phyloP scores from a whole-genome alignment of 257 asterid genomes.

The Paraleonurus japonicus region DNA sequence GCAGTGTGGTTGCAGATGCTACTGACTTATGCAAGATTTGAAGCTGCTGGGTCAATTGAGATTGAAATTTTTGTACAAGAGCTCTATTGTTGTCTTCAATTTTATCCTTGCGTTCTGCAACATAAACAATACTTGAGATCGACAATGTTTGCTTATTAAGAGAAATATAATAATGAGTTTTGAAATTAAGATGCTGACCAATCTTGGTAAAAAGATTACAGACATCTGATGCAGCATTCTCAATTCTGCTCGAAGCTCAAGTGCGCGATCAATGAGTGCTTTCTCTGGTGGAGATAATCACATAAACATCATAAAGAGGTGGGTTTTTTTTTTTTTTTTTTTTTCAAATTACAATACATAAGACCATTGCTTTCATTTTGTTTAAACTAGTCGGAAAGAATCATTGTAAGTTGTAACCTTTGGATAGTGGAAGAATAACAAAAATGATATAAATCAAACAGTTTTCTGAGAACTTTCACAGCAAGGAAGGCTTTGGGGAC shows the following conservation, averaged over 20 bases:
- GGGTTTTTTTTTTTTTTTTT: neutral
- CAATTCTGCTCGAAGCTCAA: conserved; percentile 79
- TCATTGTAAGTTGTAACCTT: neutral
- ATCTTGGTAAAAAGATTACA: conserved; percentile 76
- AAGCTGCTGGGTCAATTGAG: conserved; percentile 81
- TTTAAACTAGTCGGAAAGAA: neutral
- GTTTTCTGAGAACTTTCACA: too few species aligned
- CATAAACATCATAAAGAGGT: neutral
- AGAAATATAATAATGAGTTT: neutral
- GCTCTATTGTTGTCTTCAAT: conserved; percentile 73
- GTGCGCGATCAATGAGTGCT: conserved; percentile 74
- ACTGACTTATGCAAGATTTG: conserved; percentile 73
- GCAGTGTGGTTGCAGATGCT: conserved; percentile 82
- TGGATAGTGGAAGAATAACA: neutral
- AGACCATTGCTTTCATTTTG: neutral
- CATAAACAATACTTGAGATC: conserved; percentile 7
- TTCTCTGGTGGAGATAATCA: conserved; percentile 54
- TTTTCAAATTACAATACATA: neutral
- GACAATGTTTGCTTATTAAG: neutral
- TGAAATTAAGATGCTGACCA: conserved; percentile 48
- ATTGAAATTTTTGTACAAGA: conserved; percentile 72
- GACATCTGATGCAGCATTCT: conserved; percentile 78
- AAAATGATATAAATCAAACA: neutral
- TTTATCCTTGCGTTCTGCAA: conserved; percentile 81
- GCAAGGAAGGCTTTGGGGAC: neutral